phyloP scores from a whole-genome alignment of 192 early-diverging fungal species.

The Umbelopsis isabellina region DNA sequence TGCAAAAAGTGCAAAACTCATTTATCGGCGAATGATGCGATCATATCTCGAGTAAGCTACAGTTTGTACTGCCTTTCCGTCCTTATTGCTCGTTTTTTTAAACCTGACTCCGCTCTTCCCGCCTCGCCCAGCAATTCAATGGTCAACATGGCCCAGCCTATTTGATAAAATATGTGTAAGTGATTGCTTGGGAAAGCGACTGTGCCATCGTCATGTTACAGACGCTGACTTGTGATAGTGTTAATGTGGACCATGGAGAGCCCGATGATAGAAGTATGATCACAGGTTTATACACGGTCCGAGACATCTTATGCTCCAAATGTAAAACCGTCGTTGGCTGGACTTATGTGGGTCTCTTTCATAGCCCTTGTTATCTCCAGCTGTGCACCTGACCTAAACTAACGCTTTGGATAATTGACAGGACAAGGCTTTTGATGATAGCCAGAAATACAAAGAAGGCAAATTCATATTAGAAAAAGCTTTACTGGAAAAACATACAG shows the following conservation, averaged over 20 bases:
- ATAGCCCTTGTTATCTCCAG: background rate
- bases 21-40: slow-evolving; percentile 27
- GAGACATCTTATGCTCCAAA: slow-evolving; percentile 35
- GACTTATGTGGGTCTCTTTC: slow-evolving; percentile 33
- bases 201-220: background rate
- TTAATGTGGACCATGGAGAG: slow-evolving; percentile 32
- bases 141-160: slow-evolving; percentile 38
- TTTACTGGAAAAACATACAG: slow-evolving; percentile 17
- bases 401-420: slow-evolving; percentile 10
- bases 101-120: background rate
- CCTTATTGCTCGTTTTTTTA: background rate
- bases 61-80: background rate
- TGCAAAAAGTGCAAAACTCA: slow-evolving; percentile 35
- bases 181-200: background rate
- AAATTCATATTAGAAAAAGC: slow-evolving; percentile 42
- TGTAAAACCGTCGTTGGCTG: slow-evolving; percentile 38
- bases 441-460: slow-evolving; percentile 43
- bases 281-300: slow-evolving; percentile 34
- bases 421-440: slow-evolving; percentile 36
- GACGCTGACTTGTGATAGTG: slow-evolving; percentile 16
- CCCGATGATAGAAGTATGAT: slow-evolving; percentile 33
- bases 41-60: slow-evolving; percentile 30
- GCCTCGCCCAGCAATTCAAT: slow-evolving; percentile 31
- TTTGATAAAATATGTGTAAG: slow-evolving; percentile 21
- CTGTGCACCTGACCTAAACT: background rate